Base-by-base conservation (phyloP, 2,329 filamentous ascomycete species). In the Laburnicola sp. region DNA sequence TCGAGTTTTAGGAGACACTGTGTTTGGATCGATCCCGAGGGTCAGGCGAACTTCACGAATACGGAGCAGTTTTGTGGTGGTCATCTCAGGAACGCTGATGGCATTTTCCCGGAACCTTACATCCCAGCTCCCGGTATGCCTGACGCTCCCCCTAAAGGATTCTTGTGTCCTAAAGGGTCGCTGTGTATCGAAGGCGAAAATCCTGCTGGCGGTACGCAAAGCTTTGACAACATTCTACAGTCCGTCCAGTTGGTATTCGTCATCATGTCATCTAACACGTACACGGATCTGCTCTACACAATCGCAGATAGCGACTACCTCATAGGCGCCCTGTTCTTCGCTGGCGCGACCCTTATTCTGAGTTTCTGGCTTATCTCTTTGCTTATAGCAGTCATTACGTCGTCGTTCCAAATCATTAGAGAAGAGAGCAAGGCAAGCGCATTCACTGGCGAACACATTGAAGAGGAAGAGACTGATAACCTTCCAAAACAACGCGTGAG, bases 221-320 rank as follows among this genome's bases (percentile, higher is more conserved):
- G 87, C 70, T 99, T 97, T 67, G 94, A 99, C 76, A 93, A 97
- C 68, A 95, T 99, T 35, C 75, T 90, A 26, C 86, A 97, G 58
- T 97, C 92, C 0, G 76, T 97, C 45, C 91, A 99, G 74, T 79
- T 97, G 51, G 92, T 99, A 2, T 99, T 99, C 68, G 91, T 99
- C 45, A 87, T 99, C 68, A 99, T 99, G 90, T 96, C 91, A 64
- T 93, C 91, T 42, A 99, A 99, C 70, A 99, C 94, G 0, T 99
- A 95, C 73, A 88, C 91, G 1, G 91, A 97, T 72, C 77, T 97
- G 46, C 91, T 99, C 79, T 99, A 99, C 73, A 89, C 91, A 63
- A 91, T 93, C 3, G 91, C 89, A 46, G 86, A 96, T 65, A 95
- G 90, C 25, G 94, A 99, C 70, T 97, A 96, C 64, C 82, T 96